phyloP scores from a whole-genome alignment of 257 asterid genomes.

The Buddleja alternifolia region DNA sequence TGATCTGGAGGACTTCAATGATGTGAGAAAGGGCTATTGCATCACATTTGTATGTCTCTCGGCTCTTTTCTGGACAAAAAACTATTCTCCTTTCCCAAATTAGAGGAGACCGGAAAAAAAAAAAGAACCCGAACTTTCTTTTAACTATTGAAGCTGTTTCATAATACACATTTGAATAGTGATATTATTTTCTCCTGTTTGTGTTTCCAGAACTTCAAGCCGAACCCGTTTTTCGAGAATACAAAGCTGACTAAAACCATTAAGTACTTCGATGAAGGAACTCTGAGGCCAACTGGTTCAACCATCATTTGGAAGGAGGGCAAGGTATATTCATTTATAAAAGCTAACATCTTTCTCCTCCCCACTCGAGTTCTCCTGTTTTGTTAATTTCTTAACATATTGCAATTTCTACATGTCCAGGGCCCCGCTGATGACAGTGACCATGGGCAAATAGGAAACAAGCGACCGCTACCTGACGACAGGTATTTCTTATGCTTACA shows the following conservation, averaged over 20 bases:
- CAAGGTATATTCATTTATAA: conserved; percentile 46
- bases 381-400: conserved; percentile 1
- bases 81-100: neutral
- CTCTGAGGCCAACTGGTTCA: conserved; percentile 51
- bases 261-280: conserved; percentile 50
- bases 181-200: conserved; percentile 6
- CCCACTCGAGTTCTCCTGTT: neutral
- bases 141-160: neutral
- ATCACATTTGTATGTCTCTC: conserved; percentile 54
- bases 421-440: conserved; percentile 38
- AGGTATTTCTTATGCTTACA: conserved; percentile 39
- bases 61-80: conserved; percentile 1
- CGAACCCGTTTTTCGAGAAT: conserved; percentile 58
- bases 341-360: conserved; percentile 15
- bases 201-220: conserved; percentile 57
- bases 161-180: neutral
- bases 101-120: neutral
- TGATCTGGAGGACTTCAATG: conserved; percentile 59
- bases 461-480: conserved; percentile 43
- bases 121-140: neutral
- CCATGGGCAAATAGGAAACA: conserved; percentile 45
- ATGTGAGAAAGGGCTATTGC: conserved; percentile 54
- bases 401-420: conserved; percentile 35
- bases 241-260: conserved; percentile 50
- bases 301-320: conserved; percentile 64